These are phyloP conservation scores for Solanum tacnaense DNA, from an alignment of 257 asterid species.

Conservation along the genomic window DNA sequence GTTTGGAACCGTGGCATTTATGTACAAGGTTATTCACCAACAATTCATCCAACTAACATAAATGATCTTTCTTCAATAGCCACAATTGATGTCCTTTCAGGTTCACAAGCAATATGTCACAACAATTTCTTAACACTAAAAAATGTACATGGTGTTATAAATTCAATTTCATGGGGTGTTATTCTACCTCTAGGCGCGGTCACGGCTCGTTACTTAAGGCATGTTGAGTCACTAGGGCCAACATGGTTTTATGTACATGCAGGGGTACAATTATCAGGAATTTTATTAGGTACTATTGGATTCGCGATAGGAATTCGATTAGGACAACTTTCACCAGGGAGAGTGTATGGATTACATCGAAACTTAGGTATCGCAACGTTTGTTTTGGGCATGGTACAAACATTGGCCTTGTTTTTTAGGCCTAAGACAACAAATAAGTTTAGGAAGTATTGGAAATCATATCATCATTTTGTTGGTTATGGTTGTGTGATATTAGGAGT, in stretches of 20 bases:
- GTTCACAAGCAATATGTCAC: conserved; percentile 22
- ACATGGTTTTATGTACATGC: conserved; percentile 82
- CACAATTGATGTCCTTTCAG: conserved; percentile 62
- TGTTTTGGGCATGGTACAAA: conserved; percentile 76
- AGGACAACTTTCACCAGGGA: conserved; percentile 62
- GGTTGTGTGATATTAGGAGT: conserved; percentile 71
- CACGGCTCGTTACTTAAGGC: conserved; percentile 63
- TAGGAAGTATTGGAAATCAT: conserved; percentile 87
- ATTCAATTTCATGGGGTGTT: conserved; percentile 74
- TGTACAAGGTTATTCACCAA: conserved; percentile 94
- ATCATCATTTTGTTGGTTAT: conserved; percentile 90
- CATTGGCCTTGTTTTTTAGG: conserved; percentile 68
- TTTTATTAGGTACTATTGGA: conserved; percentile 64
- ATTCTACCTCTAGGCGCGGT: conserved; percentile 68
- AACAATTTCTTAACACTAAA: conserved; percentile 31
- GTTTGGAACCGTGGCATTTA: conserved; percentile 80
- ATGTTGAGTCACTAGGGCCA: conserved; percentile 44
- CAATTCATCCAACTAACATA: conserved; percentile 57
- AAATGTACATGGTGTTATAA: conserved; percentile 43
- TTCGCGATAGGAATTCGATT: conserved; percentile 62
- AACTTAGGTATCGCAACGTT: conserved; percentile 67
- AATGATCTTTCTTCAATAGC: conserved; percentile 61
- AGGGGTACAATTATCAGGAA: conserved; percentile 53
- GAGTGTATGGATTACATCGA: conserved; percentile 57
- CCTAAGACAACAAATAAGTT: conserved; percentile 73